Conservation (phyloP, 176 grass and related monocot genomes). For the Phoenix dactylifera region DNA sequence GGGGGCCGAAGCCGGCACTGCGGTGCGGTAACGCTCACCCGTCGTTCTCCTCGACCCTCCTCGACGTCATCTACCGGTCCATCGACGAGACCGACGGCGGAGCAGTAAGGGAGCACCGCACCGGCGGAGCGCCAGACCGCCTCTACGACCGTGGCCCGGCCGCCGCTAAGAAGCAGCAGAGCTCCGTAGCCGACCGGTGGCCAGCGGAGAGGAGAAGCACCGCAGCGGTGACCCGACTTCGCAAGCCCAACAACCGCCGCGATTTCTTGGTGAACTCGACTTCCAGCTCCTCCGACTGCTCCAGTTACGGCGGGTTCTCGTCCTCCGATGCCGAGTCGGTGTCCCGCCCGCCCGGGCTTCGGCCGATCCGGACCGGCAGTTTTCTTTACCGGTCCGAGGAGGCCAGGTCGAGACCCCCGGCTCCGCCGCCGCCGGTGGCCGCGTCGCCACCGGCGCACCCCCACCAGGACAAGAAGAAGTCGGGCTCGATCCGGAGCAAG, state of each 20-base stretch:
- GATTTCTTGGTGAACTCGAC: conserved; percentile 3
- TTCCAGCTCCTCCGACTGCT: conserved; percentile 13
- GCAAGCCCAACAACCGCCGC: background rate
- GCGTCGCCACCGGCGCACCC: too few relatives aligned
- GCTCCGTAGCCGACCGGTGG: background rate
- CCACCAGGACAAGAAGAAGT: background rate
- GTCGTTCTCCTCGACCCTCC: conserved; percentile 80
- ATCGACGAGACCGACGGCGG: conserved; percentile 39
- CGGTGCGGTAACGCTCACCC: conserved; percentile 32
- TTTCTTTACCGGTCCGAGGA: background rate
- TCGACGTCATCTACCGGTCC: conserved; percentile 88
- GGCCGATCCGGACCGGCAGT: conserved; percentile 25
- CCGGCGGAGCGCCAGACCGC: background rate
- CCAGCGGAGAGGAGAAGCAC: background rate
- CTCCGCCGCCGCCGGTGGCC: too few relatives aligned
- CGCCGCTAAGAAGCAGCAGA: conserved; percentile 1
- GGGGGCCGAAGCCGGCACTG: conserved; percentile 17
- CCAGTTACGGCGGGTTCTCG: conserved; percentile 18
- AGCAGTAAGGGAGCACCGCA: background rate
- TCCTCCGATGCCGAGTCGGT: conserved; percentile 35
- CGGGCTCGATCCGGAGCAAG: conserved; percentile 6
- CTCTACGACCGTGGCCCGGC: conserved; percentile 5
- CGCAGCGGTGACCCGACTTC: background rate
- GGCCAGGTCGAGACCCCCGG: background rate
- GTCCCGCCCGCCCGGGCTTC: conserved; percentile 30